phyloP scores from a whole-genome alignment of 805 yeast genomes.

The Ogataea ramenticola region DNA sequence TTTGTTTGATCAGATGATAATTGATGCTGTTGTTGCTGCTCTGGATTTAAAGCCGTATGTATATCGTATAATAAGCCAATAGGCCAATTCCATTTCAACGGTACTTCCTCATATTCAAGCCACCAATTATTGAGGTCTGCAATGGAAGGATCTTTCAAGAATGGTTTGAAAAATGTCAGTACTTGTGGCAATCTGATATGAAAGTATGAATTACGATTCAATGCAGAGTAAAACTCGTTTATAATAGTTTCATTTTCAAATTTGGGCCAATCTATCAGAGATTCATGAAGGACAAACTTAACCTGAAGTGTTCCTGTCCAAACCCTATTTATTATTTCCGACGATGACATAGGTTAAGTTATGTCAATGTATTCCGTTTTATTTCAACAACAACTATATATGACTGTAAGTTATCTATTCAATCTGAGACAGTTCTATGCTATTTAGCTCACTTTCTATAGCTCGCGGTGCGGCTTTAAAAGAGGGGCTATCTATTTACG shows the following conservation, averaged over 20 bases:
- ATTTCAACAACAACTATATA: too few relatives aligned
- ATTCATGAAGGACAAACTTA: conserved; percentile 21
- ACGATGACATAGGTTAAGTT: too few relatives aligned
- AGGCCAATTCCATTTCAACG: conserved; percentile 74
- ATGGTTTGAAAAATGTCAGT: conserved; percentile 29
- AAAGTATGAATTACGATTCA: conserved; percentile 45
- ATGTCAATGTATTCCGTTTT: too few relatives aligned
- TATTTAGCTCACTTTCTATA: too few relatives aligned
- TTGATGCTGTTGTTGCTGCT: neutral
- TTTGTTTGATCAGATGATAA: too few relatives aligned
- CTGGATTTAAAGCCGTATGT: conserved; percentile 31
- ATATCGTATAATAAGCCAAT: conserved; percentile 59
- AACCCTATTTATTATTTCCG: conserved; percentile 24
- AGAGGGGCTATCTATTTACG: neutral
- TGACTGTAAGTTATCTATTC: too few relatives aligned
- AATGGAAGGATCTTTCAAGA: conserved; percentile 16
- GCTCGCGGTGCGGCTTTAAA: too few relatives aligned
- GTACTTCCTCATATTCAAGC: conserved; percentile 60
- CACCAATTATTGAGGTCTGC: conserved; percentile 34
- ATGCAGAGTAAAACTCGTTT: conserved; percentile 6
- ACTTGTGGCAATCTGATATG: conserved; percentile 34
- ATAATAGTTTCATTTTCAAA: neutral
- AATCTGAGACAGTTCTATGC: too few relatives aligned
- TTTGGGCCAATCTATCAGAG: conserved; percentile 6
- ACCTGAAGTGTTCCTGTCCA: conserved; percentile 54